Evolutionary conservation across 441 rosid species (phyloP), one percentile per base, ranked within the genome.

Genomic region (Erodium texanum): DNA sequence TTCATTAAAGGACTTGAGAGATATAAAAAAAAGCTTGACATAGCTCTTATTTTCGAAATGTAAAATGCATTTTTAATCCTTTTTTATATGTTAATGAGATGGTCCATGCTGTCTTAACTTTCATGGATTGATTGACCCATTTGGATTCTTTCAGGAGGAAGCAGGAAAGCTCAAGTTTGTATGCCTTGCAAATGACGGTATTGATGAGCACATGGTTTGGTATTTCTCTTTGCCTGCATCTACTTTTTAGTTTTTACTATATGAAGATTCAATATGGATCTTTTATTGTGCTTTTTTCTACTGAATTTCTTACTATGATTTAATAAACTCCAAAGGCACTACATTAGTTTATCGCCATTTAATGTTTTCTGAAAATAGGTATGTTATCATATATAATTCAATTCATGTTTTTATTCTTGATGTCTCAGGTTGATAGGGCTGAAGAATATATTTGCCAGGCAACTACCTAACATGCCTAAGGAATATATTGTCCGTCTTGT

Each of bases 401-500:
- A 56, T 9, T 62, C 66, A 38, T 29, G 59, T 75, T 58, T 68
- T 29, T 18, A 18, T 58, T 77, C 36, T 66, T 54, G 58, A 48
- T 69, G 66, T 77, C 24, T 58, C 79, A 95, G 99, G 93, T 81
- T 95, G 90, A 87, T 95, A 75, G 99, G 97, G 52, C 81, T 95
- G 85, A 95, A 95, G 89, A 95, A 95, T 73, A 92, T 95, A 75
- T 92, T 95, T 87, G 89, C 96, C 66, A 87, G 90, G 81, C 99
- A 92, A 74, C 84, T 95, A 70, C 98, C 99, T 62, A 95, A 95
- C 78, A 95, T 95, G 99, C 99, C 99, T 2, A 95, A 89, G 78
- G 99, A 95, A 82, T 95, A 95, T 73, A 92, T 95, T 69, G 99
- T 95, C 70, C 98, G 98, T 19, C 99, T 92, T 79, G 84, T 95